Conservation (phyloP, 345 rosid species). For the Lepidium africanum region DNA sequence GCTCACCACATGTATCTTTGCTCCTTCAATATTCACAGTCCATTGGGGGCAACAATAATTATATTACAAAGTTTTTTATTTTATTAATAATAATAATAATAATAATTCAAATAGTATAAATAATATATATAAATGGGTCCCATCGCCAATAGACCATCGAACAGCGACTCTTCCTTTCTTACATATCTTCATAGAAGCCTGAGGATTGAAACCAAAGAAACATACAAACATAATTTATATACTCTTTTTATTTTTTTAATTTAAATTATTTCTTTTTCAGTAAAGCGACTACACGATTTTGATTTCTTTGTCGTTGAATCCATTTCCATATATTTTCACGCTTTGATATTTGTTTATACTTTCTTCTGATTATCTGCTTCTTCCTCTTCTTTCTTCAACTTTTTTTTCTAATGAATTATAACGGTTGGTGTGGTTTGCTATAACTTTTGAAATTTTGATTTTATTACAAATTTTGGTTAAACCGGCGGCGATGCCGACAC, state of each 20-base stretch:
- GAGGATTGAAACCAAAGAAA: slow-evolving; percentile 11
- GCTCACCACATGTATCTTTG: slow-evolving; percentile 38
- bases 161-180: slow-evolving; percentile 29
- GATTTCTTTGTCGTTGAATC: slow-evolving; percentile 9
- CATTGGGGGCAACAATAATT: slow-evolving; percentile 7
- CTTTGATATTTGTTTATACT: not conserved
- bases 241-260: too few relatives aligned
- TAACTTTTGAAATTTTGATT: not conserved
- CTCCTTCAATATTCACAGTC: slow-evolving; percentile 14
- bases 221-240: not conserved
- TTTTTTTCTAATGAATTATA: not conserved
- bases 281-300: slow-evolving; percentile 19
- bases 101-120: not conserved
- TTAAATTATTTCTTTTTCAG: not conserved
- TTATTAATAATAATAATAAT: not conserved
- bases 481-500: slow-evolving; percentile 58
- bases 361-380: not conserved
- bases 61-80: too few relatives aligned
- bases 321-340: slow-evolving; percentile 11
- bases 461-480: not conserved
- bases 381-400: not conserved
- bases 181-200: slow-evolving; percentile 16
- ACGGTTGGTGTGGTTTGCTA: slow-evolving; percentile 15
- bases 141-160: slow-evolving; percentile 16
- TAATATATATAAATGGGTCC: slow-evolving; percentile 21